Evolutionary conservation across 2,329 filamentous ascomycete genomes (phyloP), one percentile per base, ranked within the genome.

Genomic region (Fusarium setosum): DNA sequence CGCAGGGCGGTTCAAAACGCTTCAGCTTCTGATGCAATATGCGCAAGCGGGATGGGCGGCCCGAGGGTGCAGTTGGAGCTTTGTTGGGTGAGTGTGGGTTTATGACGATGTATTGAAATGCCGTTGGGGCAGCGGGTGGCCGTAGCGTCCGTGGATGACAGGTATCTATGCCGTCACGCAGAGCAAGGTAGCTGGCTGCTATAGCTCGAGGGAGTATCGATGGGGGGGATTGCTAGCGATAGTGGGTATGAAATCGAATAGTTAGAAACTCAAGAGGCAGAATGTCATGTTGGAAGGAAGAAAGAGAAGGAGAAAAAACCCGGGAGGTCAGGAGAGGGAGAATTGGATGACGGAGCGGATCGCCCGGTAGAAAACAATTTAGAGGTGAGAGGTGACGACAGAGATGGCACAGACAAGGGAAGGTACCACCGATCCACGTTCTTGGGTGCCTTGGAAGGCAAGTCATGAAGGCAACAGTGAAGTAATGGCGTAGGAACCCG

Each of bases 341-440:
- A 42, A n/a, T 29, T 44, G 50, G 21, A 41, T 56, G 40, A 67
- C 63, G 63, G 63, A 66, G 42, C 64, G 64, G 59, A 67, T 64
- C 35, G 23, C 41, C 59, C 64, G 59, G 63, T 50, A 38, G 26
- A 29, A 44, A 48, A 48, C 37, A 58, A 23, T 31, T 20, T 34
- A 41, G 32, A 24, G 18, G 23, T 24, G 35, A 55, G 38, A 53
- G 23, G 61, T 68, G 65, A 68, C 65, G 61, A 59, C 65, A 65
- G 41, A 49, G 41, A 61, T 48, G 52, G 56, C 48, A 50, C 45
- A 34, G 58, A 58, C 58, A 52, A 50, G 56, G 60, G 53, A 56
- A 60, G 21, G 64, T 48, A 62, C 64, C 48, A 62, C 31, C 21
- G 62, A 66, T 63, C 62, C 44, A 45, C 63, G 62, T 44, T 52